Percentiles rank a stretch among this genome's conserved stretches.
These are phyloP conservation scores for Saccharum hybrid DNA, from an alignment of 202 grass and related monocot species.

Conservation along the genomic window DNA sequence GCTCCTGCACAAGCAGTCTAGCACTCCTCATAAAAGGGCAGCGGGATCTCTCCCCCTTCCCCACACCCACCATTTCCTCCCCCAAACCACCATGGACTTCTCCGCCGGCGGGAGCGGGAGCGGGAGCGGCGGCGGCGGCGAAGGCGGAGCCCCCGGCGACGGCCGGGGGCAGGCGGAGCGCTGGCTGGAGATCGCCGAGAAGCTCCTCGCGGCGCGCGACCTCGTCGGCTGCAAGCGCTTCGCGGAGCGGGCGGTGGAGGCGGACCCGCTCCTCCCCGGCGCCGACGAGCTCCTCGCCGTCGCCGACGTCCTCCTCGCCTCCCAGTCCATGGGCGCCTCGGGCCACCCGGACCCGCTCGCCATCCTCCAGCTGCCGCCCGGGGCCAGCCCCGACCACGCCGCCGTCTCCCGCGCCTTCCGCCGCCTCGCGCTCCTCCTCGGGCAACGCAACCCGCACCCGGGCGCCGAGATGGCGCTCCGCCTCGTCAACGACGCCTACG, in stretches of 20 bases:
- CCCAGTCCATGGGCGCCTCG: constrained; percentile 54
- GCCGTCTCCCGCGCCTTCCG: constrained; percentile 72
- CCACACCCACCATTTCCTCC: constrained; percentile 4
- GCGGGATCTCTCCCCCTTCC: neutral
- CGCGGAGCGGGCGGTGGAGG: constrained; percentile 77
- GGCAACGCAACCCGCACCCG: constrained; percentile 53
- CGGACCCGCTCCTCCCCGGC: constrained; percentile 79
- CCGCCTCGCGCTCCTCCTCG: constrained; percentile 80
- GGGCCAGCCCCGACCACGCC: constrained; percentile 36
- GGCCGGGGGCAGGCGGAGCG: constrained; percentile 67
- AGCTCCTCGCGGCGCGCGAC: constrained; percentile 77
- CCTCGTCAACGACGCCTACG: constrained; percentile 74
- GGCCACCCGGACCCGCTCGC: constrained; percentile 46
- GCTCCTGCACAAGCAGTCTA: neutral
- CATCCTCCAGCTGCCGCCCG: constrained; percentile 53
- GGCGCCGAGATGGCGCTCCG: constrained; percentile 74
- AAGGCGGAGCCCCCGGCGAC: constrained; percentile 22
- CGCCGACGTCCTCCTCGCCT: constrained; percentile 84
- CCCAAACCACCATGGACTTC: constrained; percentile 55
- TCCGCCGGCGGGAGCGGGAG: constrained; percentile 32
- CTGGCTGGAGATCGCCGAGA: constrained; percentile 77
- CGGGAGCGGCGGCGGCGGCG: constrained; percentile 23
- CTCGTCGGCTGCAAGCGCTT: constrained; percentile 91
- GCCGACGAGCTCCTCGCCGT: constrained; percentile 84
- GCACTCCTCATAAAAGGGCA: neutral